These are phyloP conservation scores for Emergomyces africanus DNA, from an alignment of 2,329 filamentous ascomycete genomes.

Conservation along the genomic window DNA sequence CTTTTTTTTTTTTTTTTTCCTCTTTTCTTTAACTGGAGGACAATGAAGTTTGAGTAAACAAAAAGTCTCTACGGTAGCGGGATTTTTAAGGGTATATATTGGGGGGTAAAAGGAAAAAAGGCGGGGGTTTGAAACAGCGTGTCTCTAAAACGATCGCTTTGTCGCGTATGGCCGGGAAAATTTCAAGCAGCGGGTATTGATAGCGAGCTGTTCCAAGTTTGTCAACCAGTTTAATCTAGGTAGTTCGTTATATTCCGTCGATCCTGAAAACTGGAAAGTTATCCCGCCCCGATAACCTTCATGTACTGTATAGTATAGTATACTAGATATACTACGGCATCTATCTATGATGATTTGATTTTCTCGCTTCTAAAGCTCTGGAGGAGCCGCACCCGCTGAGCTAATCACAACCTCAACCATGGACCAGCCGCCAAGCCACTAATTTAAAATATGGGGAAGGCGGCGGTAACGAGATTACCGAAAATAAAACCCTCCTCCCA, in stretches of 20 bases:
- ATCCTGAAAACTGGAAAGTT: too few relatives aligned
- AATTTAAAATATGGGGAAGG: background rate
- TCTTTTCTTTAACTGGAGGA: background rate
- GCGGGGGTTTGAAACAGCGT: constrained; percentile 1
- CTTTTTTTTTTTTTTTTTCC: too few relatives aligned
- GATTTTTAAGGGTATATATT: too few relatives aligned
- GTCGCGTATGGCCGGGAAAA: background rate
- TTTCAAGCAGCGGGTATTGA: background rate
- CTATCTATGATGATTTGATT: background rate
- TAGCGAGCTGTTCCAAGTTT: background rate
- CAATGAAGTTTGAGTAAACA: too few relatives aligned
- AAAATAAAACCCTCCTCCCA: background rate
- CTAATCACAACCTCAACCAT: background rate
- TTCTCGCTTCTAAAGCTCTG: background rate
- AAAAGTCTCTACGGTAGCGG: too few relatives aligned
- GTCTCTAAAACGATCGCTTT: background rate
- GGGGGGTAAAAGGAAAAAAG: too few relatives aligned
- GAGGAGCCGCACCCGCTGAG: background rate
- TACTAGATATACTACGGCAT: too few relatives aligned
- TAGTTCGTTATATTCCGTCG: too few relatives aligned
- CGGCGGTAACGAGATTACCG: background rate
- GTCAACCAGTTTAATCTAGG: too few relatives aligned
- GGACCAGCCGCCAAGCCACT: background rate
- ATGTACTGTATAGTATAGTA: too few relatives aligned
- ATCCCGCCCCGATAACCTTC: too few relatives aligned